These are phyloP conservation scores for Neonectria magnoliae DNA, from an alignment of 2,329 filamentous ascomycete species.

Conservation along the genomic window DNA sequence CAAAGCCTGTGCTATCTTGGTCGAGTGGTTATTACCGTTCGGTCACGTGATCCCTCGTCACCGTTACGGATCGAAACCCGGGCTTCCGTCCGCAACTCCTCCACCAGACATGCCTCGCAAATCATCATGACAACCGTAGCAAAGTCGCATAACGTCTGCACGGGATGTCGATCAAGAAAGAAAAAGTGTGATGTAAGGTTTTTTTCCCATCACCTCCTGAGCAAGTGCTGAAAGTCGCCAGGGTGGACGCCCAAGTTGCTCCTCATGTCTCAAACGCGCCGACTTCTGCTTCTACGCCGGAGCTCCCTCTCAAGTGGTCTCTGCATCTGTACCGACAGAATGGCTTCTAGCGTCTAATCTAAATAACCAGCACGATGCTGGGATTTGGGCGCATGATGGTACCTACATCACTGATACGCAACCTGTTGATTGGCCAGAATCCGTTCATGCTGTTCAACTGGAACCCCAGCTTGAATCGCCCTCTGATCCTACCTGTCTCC, in stretches of 20 bases:
- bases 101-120: background rate
- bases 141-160: conserved; percentile 40
- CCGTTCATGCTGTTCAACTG: too few relatives aligned
- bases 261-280: conserved; percentile 34
- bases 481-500: background rate
- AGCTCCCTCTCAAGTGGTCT: conserved; percentile 13
- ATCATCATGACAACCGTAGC: conserved; percentile 35
- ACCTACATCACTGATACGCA: background rate
- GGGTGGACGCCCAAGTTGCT: conserved; percentile 31
- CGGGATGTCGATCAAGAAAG: conserved; percentile 39
- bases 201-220: background rate
- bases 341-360: background rate
- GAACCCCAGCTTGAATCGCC: background rate
- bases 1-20: background rate
- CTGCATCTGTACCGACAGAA: background rate
- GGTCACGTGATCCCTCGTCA: background rate
- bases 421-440: background rate
- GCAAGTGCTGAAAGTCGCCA: conserved; percentile 4
- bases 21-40: background rate
- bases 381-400: background rate
- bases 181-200: conserved; percentile 41
- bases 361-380: background rate
- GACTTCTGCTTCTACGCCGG: conserved; percentile 35
- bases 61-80: background rate
- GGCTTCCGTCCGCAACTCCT: background rate